A percentile compares a stretch with the other conserved stretches of the same genome.
phyloP scores from a whole-genome alignment of 306 rosid species.

The Vigna radiata region DNA sequence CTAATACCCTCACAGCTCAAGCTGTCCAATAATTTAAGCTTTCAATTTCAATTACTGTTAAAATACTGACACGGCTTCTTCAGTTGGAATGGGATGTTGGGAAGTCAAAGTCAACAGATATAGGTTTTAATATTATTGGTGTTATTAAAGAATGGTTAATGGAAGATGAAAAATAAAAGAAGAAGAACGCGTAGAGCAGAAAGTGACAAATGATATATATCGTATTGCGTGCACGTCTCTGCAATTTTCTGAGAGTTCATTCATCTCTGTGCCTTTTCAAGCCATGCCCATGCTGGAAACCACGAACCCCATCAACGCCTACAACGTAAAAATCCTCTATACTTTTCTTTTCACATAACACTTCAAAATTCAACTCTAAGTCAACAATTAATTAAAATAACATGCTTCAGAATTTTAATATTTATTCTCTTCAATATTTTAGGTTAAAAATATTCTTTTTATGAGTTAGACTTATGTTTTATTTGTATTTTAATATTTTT shows the following conservation, averaged over 20 bases:
- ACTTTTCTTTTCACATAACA: no score
- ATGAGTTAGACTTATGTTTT: no score
- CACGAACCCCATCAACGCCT: neutral
- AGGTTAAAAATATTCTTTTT: no score
- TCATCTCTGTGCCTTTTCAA: constrained; percentile 6
- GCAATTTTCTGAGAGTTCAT: constrained; percentile 1
- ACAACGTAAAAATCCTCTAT: neutral
- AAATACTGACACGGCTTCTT: neutral
- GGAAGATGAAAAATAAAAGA: neutral
- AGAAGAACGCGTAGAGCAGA: constrained; percentile 61
- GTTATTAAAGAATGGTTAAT: neutral
- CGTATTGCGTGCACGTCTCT: constrained; percentile 77
- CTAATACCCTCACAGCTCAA: neutral
- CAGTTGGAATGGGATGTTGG: constrained; percentile 30
- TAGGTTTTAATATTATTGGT: neutral
- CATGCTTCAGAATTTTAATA: no score
- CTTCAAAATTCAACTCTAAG: no score
- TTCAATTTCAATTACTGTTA: neutral
- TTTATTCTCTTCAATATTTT: no score
- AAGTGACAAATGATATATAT: constrained; percentile 53
- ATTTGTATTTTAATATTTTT: no score
- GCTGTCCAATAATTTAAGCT: neutral
- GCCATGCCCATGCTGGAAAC: constrained; percentile 29
- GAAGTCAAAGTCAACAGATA: constrained; percentile 68
- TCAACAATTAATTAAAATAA: no score